Base-by-base conservation (phyloP, 1,284 basidiomycete species). In the Ustilago cynodontis region DNA sequence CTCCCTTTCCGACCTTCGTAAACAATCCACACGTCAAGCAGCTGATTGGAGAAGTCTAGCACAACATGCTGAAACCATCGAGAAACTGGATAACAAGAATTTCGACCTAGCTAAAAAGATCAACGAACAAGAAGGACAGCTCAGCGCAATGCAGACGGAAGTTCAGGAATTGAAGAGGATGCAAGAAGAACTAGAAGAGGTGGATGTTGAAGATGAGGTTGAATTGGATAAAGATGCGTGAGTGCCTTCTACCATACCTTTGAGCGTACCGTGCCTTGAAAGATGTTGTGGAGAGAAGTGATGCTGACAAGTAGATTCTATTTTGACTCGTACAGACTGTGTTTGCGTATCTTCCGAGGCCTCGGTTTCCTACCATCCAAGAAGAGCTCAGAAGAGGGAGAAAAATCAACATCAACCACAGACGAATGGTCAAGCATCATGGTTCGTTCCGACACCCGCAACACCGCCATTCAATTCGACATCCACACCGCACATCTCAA, bases 91-190 rank as follows among this genome's bases (percentile, higher is more conserved):
- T 39, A 76, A 81, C 31, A 31, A 72, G n/a, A 81, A 82, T 51
- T 82, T 82, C 33, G 78, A 80, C 37, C 65, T 82, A 8, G 81
- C 79, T 9, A 81, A 81, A 51, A 82, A 73, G 26, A 79, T 80
- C 53, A 82, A 82, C 59, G 81, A 82, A 56, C 70, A 79, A 50
- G 79, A 82, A 59, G 18, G 62, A n/a, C 47, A 70, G 1, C 64
- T 82, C 4, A 65, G 60, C 20, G 35, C 47, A 28, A 76, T 82
- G 26, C 78, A 82, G 59, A 67, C 65, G 5, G 71, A 82, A 45
- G 59, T 82, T 26, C 20, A 63, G 2, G 72, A 78, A 20, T 28
- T 81, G n/a, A 77, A 75, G n/a, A 24, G 58, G 2, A 20, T 67
- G 24, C 47, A 49, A 14, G 79, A 81, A 9, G 78, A 71, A 20